phyloP scores from a whole-genome alignment of 108 stramenopile genomes.

The Epithemia pelagica region DNA sequence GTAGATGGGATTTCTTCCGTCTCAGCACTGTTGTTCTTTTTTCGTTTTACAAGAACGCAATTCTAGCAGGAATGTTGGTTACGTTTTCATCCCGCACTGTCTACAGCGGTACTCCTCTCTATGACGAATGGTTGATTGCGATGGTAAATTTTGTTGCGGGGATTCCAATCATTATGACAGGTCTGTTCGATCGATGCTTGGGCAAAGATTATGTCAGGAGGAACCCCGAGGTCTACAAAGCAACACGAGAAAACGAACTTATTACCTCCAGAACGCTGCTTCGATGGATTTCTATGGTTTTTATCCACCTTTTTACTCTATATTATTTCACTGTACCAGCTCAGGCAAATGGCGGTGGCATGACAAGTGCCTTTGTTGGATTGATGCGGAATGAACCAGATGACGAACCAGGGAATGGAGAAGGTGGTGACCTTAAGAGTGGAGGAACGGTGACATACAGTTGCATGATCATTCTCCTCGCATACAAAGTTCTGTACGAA shows the following conservation, averaged over 20 bases:
- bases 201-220: slow-evolving; percentile 65
- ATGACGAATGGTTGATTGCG: slow-evolving; percentile 74
- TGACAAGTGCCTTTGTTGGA: slow-evolving; percentile 56
- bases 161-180: slow-evolving; percentile 79
- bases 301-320: slow-evolving; percentile 60
- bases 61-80: slow-evolving; percentile 73
- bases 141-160: slow-evolving; percentile 87
- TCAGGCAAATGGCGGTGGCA: slow-evolving; percentile 48
- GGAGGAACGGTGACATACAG: slow-evolving; percentile 69
- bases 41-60: slow-evolving; percentile 98
- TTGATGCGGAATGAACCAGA: slow-evolving; percentile 42
- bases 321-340: slow-evolving; percentile 54
- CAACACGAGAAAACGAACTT: slow-evolving; percentile 68
- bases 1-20: slow-evolving; percentile 93
- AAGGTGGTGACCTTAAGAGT: slow-evolving; percentile 70
- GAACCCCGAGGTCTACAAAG: slow-evolving; percentile 70
- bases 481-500: slow-evolving; percentile 74
- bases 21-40: slow-evolving; percentile 86
- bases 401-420: slow-evolving; percentile 63
- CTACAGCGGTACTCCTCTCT: slow-evolving; percentile 81
- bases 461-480: slow-evolving; percentile 54
- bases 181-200: slow-evolving; percentile 90
- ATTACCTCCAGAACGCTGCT: slow-evolving; percentile 47
- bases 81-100: slow-evolving; percentile 61
- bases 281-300: slow-evolving; percentile 57